A percentile compares a stretch with the other conserved stretches of the same genome.
Conservation (phyloP, 768 basidiomycete genomes). For the Amanita exitialis region DNA sequence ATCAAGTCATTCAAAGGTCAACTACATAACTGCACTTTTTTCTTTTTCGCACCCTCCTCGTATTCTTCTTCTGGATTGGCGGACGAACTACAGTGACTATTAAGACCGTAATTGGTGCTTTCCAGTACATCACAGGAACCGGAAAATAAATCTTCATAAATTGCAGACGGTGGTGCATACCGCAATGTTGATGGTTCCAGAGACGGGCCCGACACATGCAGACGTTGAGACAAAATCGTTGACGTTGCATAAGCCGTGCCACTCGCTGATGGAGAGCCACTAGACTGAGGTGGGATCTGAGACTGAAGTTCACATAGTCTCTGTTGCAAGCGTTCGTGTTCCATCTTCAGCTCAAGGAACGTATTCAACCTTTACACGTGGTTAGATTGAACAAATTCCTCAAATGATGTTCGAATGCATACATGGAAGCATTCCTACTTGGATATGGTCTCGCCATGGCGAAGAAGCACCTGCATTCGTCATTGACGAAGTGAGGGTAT, state of each 20-base stretch:
- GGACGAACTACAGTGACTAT: constrained; percentile 4
- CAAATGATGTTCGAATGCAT: constrained; percentile 12
- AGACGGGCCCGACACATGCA: background rate
- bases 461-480: constrained; percentile 55
- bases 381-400: background rate
- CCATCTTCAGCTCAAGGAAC: constrained; percentile 75
- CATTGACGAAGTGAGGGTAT: constrained; percentile 39
- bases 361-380: constrained; percentile 47
- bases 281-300: constrained; percentile 16
- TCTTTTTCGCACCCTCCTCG: constrained; percentile 49
- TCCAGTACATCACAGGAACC: constrained; percentile 7
- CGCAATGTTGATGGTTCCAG: constrained; percentile 7
- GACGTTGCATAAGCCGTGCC: constrained; percentile 28
- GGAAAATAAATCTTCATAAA: background rate
- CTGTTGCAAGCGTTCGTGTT: constrained; percentile 73
- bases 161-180: background rate
- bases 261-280: constrained; percentile 14
- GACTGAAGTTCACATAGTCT: constrained; percentile 36
- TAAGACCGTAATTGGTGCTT: constrained; percentile 8
- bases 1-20: background rate
- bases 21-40: constrained; percentile 36
- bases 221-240: constrained; percentile 14
- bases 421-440: constrained; percentile 63
- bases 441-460: constrained; percentile 71
- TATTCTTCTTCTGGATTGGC: constrained; percentile 28